Base-by-base conservation (phyloP, 192 early-diverging fungal species). In the Borealophlyctis nickersoniae region DNA sequence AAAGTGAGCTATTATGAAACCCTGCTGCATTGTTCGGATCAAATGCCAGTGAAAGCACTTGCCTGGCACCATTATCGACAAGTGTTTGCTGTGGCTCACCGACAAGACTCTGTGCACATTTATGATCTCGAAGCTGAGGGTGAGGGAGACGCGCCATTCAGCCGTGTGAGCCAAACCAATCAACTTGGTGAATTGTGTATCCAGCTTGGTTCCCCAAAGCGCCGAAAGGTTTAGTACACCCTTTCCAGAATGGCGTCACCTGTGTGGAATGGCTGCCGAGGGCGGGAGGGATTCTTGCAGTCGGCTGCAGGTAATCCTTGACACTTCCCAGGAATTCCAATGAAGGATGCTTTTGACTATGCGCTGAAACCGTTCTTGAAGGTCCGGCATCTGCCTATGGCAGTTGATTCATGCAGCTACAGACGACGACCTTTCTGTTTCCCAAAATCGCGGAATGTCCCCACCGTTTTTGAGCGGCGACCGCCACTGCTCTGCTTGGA, bases 1-100 rank as follows among this genome's bases (percentile, higher is more conserved):
- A 16, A 16, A 24, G 14, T 27, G 45, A 23, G 31, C 7, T 49
- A 27, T 27, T 29, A 29, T 16, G 2, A 62, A 4, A 31, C 24
- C 24, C 28, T 51, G 27, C 24, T 22, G 52, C 19, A 51, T 23
- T 16, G 22, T 13, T 28, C 34, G n/a, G 26, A 67, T 31, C 39
- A 33, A 31, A 13, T 59, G 4, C 60, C 76, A 14, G 71, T 91
- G 52, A 72, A 71, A 32, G 77, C 75, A n/a, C 66, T 91, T 2
- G 89, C 88, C 0, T 93, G 89, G 87, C 91, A 93, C 49, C 88
- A 81, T 23, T 78, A 88, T 59, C 76, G 80, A 34, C 80, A 85
- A 7, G 62, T 88, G 2, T 54, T 93, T 23, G 89, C 89, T 2
- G 73, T 93, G 50, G 85, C 83, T 0, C 87, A 89, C 58, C 73